Evolutionary conservation across 2,329 filamentous ascomycete species (phyloP).

Genomic region (Domatiomyces catenatus): DNA sequence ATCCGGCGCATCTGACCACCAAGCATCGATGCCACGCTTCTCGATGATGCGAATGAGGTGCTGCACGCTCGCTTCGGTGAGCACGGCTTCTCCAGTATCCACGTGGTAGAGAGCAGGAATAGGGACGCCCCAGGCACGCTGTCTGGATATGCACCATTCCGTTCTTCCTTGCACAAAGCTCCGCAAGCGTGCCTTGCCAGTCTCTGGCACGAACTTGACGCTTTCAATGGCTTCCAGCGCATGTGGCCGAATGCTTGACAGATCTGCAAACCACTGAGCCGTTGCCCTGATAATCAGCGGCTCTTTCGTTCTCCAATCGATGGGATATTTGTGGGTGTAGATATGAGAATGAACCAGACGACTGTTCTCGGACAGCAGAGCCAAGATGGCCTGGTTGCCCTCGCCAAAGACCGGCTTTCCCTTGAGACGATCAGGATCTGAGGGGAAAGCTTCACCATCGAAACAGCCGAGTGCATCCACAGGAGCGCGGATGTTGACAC

Average conservation of each 20-base stretch:
- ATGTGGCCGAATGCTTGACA: slow-evolving; percentile 61
- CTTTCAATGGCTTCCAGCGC: slow-evolving; percentile 54
- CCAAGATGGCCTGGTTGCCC: slow-evolving; percentile 54
- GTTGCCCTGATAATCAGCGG: slow-evolving; percentile 86
- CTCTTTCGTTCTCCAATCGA: slow-evolving; percentile 91
- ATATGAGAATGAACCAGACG: slow-evolving; percentile 54
- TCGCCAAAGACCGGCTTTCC: slow-evolving; percentile 58
- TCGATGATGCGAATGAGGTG: slow-evolving; percentile 72
- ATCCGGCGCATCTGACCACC: slow-evolving; percentile 72
- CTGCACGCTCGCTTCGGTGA: slow-evolving; percentile 61
- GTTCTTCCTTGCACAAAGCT: slow-evolving; percentile 76
- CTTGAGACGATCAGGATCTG: slow-evolving; percentile 48
- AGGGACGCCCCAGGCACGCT: slow-evolving; percentile 90
- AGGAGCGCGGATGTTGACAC: slow-evolving; percentile 40
- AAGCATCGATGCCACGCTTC: slow-evolving; percentile 69
- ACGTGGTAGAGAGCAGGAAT: slow-evolving; percentile 76
- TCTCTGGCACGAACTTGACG: slow-evolving; percentile 65
- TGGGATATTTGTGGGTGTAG: slow-evolving; percentile 85
- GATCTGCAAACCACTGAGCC: slow-evolving; percentile 94
- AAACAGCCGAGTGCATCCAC: slow-evolving; percentile 71
- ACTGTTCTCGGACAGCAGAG: slow-evolving; percentile 44
- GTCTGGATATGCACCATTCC: slow-evolving; percentile 96
- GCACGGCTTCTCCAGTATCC: slow-evolving; percentile 54
- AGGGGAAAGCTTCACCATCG: slow-evolving; percentile 62
- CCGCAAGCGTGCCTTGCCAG: slow-evolving; percentile 57